These are phyloP conservation scores for Sporothrix humicola DNA, from an alignment of 2,329 filamentous ascomycete species.

Conservation along the genomic window DNA sequence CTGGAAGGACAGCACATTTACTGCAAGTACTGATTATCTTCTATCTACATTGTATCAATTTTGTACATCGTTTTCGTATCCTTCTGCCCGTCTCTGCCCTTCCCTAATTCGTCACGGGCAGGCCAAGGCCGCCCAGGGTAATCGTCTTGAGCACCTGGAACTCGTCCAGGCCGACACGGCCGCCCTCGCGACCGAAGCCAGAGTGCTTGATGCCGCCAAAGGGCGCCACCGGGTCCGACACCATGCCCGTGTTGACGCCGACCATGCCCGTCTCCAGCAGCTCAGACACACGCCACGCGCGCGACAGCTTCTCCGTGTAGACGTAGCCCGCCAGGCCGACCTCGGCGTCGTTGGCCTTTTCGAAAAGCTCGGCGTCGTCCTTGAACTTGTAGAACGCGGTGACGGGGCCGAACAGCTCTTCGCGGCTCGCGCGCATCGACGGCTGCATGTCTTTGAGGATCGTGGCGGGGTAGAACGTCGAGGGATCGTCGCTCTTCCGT, in stretches of 20 bases:
- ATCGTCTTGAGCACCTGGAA: constrained; percentile 69
- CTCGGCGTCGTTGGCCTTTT: constrained; percentile 44
- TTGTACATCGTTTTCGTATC: too few species aligned
- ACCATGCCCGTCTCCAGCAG: constrained; percentile 69
- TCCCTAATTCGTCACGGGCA: background rate
- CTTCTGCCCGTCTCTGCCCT: background rate
- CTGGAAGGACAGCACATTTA: too few species aligned
- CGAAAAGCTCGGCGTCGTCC: constrained; percentile 45
- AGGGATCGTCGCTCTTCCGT: background rate
- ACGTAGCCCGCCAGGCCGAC: constrained; percentile 44
- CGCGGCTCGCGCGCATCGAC: constrained; percentile 37
- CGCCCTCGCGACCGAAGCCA: constrained; percentile 68
- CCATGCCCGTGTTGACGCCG: constrained; percentile 53
- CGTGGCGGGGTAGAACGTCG: constrained; percentile 74
- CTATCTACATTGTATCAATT: too few species aligned
- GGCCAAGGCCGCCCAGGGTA: constrained; percentile 51
- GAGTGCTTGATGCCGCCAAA: constrained; percentile 48
- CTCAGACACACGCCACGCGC: constrained; percentile 51
- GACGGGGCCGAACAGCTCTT: constrained; percentile 40
- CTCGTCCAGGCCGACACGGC: constrained; percentile 67
- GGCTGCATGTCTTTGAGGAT: constrained; percentile 61
- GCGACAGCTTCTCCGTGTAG: constrained; percentile 40
- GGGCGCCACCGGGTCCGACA: constrained; percentile 44
- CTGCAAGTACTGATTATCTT: too few species aligned
- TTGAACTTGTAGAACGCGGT: constrained; percentile 39